Base-by-base conservation (phyloP, 1,284 basidiomycete genomes). In the Puccinia coronata region DNA sequence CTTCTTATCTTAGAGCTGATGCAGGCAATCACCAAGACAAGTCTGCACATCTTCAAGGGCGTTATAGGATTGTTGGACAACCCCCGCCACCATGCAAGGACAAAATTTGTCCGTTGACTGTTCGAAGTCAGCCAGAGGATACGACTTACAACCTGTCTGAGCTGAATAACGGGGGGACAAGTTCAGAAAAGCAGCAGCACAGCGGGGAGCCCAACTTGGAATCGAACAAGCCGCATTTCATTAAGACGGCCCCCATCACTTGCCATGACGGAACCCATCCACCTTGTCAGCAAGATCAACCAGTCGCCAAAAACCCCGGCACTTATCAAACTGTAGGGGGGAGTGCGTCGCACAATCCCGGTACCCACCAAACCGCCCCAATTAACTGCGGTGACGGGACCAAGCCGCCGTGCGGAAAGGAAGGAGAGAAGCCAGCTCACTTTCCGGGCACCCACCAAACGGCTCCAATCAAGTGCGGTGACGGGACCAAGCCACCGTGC, bases 1-100 rank as follows among this genome's bases (percentile, higher is more conserved):
- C 12, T 20, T 49, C 28, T 47, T 9, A n/a, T n/a, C 28, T 8
- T 25, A 70, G 67, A 31, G 25, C 67, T 11, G 67, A 28, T 9
- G 43, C 36, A 47, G 43, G 18, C n/a, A 49, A n/a, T 51, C 43
- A 70, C 31, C 43, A 70, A 34, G 47, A 47, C 16, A 34, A 23
- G 47, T 18, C 41, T 18, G 43, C 41, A 14, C 67, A 51, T 70
- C 67, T 79, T 31, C 47, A 79, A 23, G 47, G 41, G 36, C 49
- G 77, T 39, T 57, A 57, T 34, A 8, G 36, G 18, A 79, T 79
- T 36, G 16, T 28, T 11, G 77, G 77, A 23, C 77, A 79, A 79
- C 67, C 77, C 12, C 65, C 76, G 39, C 76, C 76, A 25, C 76
- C 76, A 67, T 78, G 76, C 34, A 18, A 55, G 36, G 23, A 78